Evolutionary conservation across 2,329 filamentous ascomycete species (phyloP), one percentile per base, ranked within the genome.

Genomic region (Sclerotinia nivalis): DNA sequence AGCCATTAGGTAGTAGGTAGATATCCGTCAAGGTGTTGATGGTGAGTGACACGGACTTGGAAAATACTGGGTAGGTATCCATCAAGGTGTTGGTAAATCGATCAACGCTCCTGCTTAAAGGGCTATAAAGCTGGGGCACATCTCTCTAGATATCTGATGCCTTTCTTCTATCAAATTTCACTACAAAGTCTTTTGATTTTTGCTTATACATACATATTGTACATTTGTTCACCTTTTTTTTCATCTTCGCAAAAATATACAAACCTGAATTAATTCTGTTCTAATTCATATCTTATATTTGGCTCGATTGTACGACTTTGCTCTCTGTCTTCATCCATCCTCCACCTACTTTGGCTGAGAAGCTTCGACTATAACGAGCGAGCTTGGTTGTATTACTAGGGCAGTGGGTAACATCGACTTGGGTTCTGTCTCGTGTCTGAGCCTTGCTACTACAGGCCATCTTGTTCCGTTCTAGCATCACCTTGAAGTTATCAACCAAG

Each of bases 1-100:
- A 43, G 40, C 40, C 13, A 43, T 15, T 12, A 58, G 6, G 20
- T 40, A 56, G 2, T 31, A 31, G 43, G 59, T 18, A 61, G 43
- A 20, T 49, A 49, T 15, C 59, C 59, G 5, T 61, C 59, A 61
- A 61, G 59, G 59, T 62, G 7, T 62, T 49, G 10, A 25, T n/a
- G 15, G 7, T 9, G 15, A 31, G 56, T 59, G 56, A 59, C 56
- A 59, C n/a, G n/a, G 8, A 59, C 12, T 59, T 40, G 13, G 34
- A 25, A 59, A 1, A 0, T 43, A 9, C 13, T 15, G 6, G 13
- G 40, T 18, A 43, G 7, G 56, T 59, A 59, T 15, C 56, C 56
- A 59, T 59, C 56, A 59, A 59, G 56, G 56, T 59, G 34, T 43
- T 3, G 6, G 12, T 18, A 4, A 58, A 22, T 40, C 4, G 34